Base-by-base conservation (phyloP, 495 filamentous ascomycete genomes). In the Neurospora sp. region DNA sequence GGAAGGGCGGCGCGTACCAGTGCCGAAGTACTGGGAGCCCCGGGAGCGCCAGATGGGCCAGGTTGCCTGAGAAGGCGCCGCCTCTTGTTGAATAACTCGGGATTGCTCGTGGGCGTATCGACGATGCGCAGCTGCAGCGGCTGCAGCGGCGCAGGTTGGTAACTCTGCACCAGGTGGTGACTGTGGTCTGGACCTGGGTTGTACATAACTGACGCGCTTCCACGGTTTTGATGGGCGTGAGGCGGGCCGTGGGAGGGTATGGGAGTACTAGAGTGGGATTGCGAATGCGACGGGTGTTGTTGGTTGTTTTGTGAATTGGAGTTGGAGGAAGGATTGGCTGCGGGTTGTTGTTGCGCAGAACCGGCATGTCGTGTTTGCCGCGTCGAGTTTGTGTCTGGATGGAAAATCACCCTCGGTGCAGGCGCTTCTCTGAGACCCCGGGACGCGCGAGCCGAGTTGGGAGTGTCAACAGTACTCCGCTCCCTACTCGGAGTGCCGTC, bases 361-460 rank as follows among this genome's bases (percentile, higher is more conserved):
- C 54, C 54, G 54, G 84, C 77, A 70, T 90, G 86, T 69, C 91
- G 85, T 6, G 84, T 88, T 75, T 89, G 87, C 69, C 91, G 83
- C 23, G 87, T 83, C 0, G 89, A 83, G 14, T 85, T 84, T 1
- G 91, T 86, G 74, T 94, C 92, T 4, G 92, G 92, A 77, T 93
- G 91, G 82, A 94, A 96, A n/a, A 93, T 87, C 7, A 92, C 87
- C 74, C 93, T 86, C 73, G 92, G 92, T 2, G 93, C 90, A 40
- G 93, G 93, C 27, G 90, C 90, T 78, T 94, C 92, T 69, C 93
- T 86, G 70, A 96, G 86, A 74, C 92, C 90, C 81, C 91, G 85
- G 18, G 90, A 90, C 37, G 86, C 86, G 39, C 91, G 83, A 5
- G 82, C 85, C 18, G 85, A 87, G 70, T 85, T 88, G 12, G 88